Conservation (phyloP, 257 asterid genomes). For the Ehretia macrophylla region DNA sequence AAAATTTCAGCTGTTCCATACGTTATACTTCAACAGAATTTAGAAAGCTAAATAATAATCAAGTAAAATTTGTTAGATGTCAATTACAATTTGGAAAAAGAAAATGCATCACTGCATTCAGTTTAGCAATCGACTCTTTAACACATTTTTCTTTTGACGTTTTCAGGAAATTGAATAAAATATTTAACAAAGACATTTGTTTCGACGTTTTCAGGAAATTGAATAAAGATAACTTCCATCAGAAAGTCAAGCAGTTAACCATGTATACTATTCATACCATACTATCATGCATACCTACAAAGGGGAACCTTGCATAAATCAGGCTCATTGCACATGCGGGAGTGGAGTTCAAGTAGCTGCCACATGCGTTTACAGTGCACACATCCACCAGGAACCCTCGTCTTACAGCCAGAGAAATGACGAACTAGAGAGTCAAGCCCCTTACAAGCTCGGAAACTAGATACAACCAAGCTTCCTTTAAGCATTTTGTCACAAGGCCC, state of each 20-base stretch:
- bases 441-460: constrained; percentile 73
- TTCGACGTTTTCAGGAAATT: too few species aligned
- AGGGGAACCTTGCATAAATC: constrained; percentile 87
- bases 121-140: too few species aligned
- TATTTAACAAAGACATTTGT: too few species aligned
- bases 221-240: too few species aligned
- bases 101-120: too few species aligned
- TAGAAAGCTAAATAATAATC: too few species aligned
- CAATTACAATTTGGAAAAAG: too few species aligned
- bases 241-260: background rate
- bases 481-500: constrained; percentile 79
- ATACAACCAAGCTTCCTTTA: constrained; percentile 46
- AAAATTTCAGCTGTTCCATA: too few species aligned
- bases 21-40: too few species aligned
- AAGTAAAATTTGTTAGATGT: too few species aligned
- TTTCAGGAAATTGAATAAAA: too few species aligned
- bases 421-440: constrained; percentile 78
- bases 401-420: constrained; percentile 66
- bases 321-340: constrained; percentile 73
- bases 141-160: too few species aligned
- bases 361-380: constrained; percentile 87
- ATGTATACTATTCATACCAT: background rate
- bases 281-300: constrained; percentile 54
- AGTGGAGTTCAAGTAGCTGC: constrained; percentile 90
- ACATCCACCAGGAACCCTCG: constrained; percentile 86